Evolutionary conservation across 1,284 basidiomycete species (phyloP).

Genomic region (Ceratorhiza oryzae-sativae): DNA sequence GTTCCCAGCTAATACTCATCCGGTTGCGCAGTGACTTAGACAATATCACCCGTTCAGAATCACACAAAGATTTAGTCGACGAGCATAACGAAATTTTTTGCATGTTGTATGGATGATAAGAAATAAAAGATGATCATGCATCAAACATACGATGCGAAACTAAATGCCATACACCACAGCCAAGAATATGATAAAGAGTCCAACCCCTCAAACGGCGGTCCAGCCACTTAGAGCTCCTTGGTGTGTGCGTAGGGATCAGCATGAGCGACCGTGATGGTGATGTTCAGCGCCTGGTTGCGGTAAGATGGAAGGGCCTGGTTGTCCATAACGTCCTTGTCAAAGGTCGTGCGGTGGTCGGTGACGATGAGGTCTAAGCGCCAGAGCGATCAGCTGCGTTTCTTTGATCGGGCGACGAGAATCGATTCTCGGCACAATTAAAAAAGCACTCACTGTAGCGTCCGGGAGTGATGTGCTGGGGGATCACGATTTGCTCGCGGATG

Average conservation of each 20-base stretch:
- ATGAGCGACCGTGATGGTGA: constrained; percentile 34
- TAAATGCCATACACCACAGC: neutral
- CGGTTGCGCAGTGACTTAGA: no score
- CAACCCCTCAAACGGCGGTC: neutral
- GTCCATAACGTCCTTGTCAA: constrained; percentile 27
- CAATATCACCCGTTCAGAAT: no score
- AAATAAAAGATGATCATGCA: no score
- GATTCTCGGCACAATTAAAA: neutral
- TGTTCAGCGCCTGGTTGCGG: constrained; percentile 32
- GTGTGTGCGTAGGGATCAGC: constrained; percentile 9
- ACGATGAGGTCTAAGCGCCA: constrained; percentile 21
- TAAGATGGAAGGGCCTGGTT: constrained; percentile 28
- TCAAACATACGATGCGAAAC: neutral
- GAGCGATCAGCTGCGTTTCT: neutral
- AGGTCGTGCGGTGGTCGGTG: constrained; percentile 23
- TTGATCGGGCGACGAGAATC: neutral
- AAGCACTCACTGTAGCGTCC: constrained; percentile 25
- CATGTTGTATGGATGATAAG: no score
- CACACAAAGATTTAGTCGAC: no score
- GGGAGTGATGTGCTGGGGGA: constrained; percentile 3
- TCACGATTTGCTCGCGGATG: neutral
- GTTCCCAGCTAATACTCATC: no score
- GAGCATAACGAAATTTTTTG: no score
- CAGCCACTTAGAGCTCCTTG: constrained; percentile 29
- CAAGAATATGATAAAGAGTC: neutral